A percentile compares a stretch with the other conserved stretches of the same genome.
Evolutionary conservation across 78 protist species (phyloP).

Genomic region (Speleostelium caveatum): DNA sequence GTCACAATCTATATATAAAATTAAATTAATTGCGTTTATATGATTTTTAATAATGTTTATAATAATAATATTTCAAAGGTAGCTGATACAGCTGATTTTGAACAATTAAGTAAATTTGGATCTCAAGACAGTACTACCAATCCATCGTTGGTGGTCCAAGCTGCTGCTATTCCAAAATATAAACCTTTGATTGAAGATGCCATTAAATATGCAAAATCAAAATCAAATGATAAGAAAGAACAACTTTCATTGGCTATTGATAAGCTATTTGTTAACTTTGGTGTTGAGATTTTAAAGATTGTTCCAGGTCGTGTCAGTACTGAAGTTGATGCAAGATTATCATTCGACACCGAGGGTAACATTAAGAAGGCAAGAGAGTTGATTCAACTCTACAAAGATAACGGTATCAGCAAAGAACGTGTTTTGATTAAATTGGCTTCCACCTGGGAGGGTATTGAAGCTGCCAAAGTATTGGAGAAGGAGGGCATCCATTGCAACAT

Average conservation of each 20-base stretch:
- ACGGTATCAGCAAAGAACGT: constrained; percentile 89
- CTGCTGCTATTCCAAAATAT: constrained; percentile 87
- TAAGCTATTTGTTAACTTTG: constrained; percentile 93
- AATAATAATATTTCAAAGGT: constrained; percentile 77
- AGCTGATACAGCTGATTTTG: constrained; percentile 97
- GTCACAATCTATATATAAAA: neutral
- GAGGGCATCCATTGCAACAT: constrained; percentile 97
- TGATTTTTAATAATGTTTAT: constrained; percentile 96
- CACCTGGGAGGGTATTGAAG: constrained; percentile 99
- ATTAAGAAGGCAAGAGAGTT: constrained; percentile 91
- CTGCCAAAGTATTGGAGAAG: constrained; percentile 90
- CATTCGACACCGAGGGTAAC: constrained; percentile 92
- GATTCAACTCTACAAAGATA: constrained; percentile 92
- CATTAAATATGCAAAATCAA: constrained; percentile 77
- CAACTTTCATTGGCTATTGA: constrained; percentile 80
- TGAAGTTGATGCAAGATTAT: constrained; percentile 97
- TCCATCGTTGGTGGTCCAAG: constrained; percentile 95
- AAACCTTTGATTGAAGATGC: constrained; percentile 89
- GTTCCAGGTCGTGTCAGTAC: constrained; percentile 97
- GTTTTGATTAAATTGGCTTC: constrained; percentile 96
- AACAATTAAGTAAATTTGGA: constrained; percentile 80
- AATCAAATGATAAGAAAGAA: constrained; percentile 2
- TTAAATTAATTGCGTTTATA: constrained; percentile 80
- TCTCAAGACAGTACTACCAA: constrained; percentile 98
- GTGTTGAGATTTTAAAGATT: constrained; percentile 95